Percentiles rank a stretch among this genome's conserved stretches.
Evolutionary conservation across 768 basidiomycete genomes (phyloP).

Genomic region (Suillus cothurnatus): DNA sequence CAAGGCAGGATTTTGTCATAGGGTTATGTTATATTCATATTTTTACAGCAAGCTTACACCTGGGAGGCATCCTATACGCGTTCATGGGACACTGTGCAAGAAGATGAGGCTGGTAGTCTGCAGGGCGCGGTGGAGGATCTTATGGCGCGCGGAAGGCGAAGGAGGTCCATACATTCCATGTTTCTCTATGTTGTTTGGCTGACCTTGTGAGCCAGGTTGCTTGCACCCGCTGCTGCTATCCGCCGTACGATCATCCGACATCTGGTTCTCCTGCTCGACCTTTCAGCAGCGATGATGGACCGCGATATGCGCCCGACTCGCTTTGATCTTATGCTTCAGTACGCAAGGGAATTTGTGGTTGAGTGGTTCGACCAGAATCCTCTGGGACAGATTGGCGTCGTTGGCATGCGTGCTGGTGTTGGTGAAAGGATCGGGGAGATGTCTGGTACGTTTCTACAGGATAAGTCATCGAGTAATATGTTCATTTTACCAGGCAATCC

Average conservation of each 20-base stretch:
- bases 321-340: slow-evolving; percentile 88
- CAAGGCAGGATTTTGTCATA: slow-evolving; percentile 2
- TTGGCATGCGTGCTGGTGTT: slow-evolving; percentile 89
- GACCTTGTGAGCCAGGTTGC: slow-evolving; percentile 50
- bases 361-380: slow-evolving; percentile 99
- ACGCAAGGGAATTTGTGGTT: slow-evolving; percentile 85
- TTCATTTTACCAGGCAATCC: slow-evolving; percentile 71
- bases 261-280: slow-evolving; percentile 87
- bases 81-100: slow-evolving; percentile 96
- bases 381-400: slow-evolving; percentile 92
- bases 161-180: slow-evolving; percentile 56
- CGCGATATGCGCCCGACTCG: slow-evolving; percentile 95
- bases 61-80: slow-evolving; percentile 97
- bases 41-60: slow-evolving; percentile 74
- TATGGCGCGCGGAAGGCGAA: slow-evolving; percentile 81
- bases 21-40: neutral
- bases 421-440: slow-evolving; percentile 91
- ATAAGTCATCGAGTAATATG: slow-evolving; percentile 7
- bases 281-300: slow-evolving; percentile 91
- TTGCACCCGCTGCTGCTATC: slow-evolving; percentile 84
- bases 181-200: slow-evolving; percentile 10
- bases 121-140: slow-evolving; percentile 89
- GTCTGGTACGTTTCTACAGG: slow-evolving; percentile 63
- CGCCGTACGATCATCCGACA: slow-evolving; percentile 97
- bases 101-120: slow-evolving; percentile 91